These are phyloP conservation scores for Colletotrichum tropicicola DNA, from an alignment of 2,329 filamentous ascomycete species.

Conservation along the genomic window DNA sequence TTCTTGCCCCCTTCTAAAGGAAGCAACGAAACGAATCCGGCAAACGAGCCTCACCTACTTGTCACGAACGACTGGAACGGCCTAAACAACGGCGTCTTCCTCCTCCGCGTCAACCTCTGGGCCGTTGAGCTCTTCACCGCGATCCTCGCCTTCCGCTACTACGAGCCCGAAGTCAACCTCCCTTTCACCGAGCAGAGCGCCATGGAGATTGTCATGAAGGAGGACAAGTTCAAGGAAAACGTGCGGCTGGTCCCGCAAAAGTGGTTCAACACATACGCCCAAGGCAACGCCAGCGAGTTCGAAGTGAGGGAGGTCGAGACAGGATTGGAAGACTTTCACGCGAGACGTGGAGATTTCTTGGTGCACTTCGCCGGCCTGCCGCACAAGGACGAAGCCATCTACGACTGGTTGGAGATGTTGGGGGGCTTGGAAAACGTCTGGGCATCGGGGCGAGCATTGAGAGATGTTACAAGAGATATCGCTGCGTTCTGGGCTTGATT, in stretches of 20 bases:
- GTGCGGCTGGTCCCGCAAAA: constrained; percentile 28
- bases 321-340: constrained; percentile 1
- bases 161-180: constrained; percentile 24
- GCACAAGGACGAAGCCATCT: not conserved
- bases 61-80: constrained; percentile 31
- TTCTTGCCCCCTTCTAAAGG: constrained; percentile 16
- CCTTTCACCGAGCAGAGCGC: constrained; percentile 32
- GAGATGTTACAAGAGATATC: not conserved
- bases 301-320: not conserved
- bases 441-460: not conserved
- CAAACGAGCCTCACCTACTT: constrained; percentile 16
- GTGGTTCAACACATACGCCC: constrained; percentile 33
- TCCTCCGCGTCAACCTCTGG: constrained; percentile 29
- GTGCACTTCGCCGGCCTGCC: constrained; percentile 31
- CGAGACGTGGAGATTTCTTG: constrained; percentile 29
- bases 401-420: not conserved
- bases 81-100: constrained; percentile 33
- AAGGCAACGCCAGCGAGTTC: not conserved
- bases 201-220: constrained; percentile 30
- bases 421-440: not conserved
- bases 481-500: not conserved
- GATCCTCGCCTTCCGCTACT: constrained; percentile 30
- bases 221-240: constrained; percentile 13
- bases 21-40: not conserved
- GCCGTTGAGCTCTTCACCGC: constrained; percentile 31